Percentiles rank a stretch among this genome's conserved stretches.
Evolutionary conservation across 2,329 filamentous ascomycete genomes (phyloP).

Genomic region (Penicillium paneum): DNA sequence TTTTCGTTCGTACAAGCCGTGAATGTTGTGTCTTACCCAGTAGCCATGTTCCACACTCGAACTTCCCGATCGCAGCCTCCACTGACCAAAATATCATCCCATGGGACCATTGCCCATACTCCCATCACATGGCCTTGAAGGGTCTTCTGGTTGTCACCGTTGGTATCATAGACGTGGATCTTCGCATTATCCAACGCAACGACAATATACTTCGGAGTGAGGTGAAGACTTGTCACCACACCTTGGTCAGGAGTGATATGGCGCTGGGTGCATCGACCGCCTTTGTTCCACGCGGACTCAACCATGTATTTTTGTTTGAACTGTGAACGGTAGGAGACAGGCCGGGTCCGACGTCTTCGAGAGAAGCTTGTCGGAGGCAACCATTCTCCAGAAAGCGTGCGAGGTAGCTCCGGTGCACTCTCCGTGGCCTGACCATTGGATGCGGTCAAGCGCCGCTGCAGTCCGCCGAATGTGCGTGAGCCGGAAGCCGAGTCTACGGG

Average conservation of each 20-base stretch:
- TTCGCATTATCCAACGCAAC: conserved; percentile 97
- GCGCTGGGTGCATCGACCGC: conserved; percentile 75
- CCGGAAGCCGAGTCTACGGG: conserved; percentile 21
- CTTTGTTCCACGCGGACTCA: conserved; percentile 92
- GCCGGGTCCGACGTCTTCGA: conserved; percentile 55
- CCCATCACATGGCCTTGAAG: conserved; percentile 97
- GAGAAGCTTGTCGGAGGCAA: conserved; percentile 30
- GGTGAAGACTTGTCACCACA: conserved; percentile 90
- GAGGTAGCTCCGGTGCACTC: conserved; percentile 48
- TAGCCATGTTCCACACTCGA: conserved; percentile 91
- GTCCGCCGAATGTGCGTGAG: conserved; percentile 19
- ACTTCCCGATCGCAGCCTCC: conserved; percentile 97
- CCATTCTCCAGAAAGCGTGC: conserved; percentile 34
- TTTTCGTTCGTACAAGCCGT: not conserved
- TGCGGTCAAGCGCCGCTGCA: conserved; percentile 26
- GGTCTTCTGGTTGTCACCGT: conserved; percentile 82
- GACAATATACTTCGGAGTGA: conserved; percentile 95
- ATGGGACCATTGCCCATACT: conserved; percentile 99
- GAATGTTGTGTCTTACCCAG: conserved; percentile 61
- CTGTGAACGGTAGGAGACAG: conserved; percentile 87
- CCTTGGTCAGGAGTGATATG: conserved; percentile 96
- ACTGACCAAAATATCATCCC: conserved; percentile 91
- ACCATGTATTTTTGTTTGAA: conserved; percentile 98
- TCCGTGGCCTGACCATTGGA: conserved; percentile 42
- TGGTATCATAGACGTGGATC: conserved; percentile 95